Evolutionary conservation across 108 stramenopile species (phyloP).

Genomic region (Licmophora abbreviata): DNA sequence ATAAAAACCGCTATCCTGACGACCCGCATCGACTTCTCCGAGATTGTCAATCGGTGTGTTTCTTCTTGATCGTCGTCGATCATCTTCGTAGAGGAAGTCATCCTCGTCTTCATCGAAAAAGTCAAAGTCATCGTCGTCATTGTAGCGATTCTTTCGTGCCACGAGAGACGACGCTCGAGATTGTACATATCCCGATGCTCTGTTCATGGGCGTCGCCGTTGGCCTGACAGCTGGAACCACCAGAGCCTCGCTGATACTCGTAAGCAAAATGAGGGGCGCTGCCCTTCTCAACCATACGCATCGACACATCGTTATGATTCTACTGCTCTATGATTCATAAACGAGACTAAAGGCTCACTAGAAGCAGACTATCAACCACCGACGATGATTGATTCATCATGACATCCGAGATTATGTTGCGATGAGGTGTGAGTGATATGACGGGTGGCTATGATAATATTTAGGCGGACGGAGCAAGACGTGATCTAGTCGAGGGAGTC

Average conservation of each 20-base stretch:
- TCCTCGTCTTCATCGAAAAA: constrained; percentile 5
- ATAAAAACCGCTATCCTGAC: too few species aligned
- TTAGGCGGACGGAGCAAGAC: too few species aligned
- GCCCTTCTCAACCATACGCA: background rate
- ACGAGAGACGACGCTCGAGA: background rate
- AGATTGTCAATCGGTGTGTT: background rate
- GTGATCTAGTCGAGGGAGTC: too few species aligned
- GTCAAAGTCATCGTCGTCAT: constrained; percentile 4
- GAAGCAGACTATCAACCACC: too few species aligned
- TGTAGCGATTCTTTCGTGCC: background rate
- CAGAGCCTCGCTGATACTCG: background rate
- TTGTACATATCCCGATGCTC: background rate
- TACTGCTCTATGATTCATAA: too few species aligned
- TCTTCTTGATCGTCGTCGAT: constrained; percentile 1
- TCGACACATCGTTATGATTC: too few species aligned
- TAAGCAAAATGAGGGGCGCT: background rate
- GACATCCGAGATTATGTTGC: too few species aligned
- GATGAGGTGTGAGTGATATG: too few species aligned
- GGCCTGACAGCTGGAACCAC: background rate
- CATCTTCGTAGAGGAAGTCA: constrained; percentile 1
- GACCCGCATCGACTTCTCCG: background rate
- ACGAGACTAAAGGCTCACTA: too few species aligned
- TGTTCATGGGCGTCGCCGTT: background rate
- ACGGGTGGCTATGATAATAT: too few species aligned
- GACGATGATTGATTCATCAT: too few species aligned